Percentiles rank a stretch among this genome's conserved stretches.
Evolutionary conservation across 768 basidiomycete genomes (phyloP).

Genomic region (Infundibulicybe gibba): DNA sequence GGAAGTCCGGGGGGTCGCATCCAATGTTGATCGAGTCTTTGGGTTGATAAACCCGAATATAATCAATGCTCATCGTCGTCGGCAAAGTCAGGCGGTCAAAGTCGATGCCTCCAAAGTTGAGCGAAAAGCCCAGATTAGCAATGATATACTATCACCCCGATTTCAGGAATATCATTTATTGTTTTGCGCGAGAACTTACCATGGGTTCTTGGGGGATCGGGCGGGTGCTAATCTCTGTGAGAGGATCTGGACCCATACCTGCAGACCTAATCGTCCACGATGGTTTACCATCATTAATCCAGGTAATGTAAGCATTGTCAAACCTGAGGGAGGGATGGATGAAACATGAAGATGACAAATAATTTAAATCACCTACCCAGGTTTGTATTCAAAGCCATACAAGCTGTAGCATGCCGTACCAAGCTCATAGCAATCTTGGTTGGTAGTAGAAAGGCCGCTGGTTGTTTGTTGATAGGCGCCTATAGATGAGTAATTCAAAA

Average conservation of each 20-base stretch:
- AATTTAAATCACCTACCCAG: constrained; percentile 33
- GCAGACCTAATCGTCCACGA: constrained; percentile 50
- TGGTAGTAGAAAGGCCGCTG: constrained; percentile 58
- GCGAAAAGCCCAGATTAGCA: constrained; percentile 66
- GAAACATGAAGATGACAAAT: constrained; percentile 22
- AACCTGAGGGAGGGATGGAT: constrained; percentile 26
- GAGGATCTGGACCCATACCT: constrained; percentile 47
- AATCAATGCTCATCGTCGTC: constrained; percentile 71
- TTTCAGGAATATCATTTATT: constrained; percentile 16
- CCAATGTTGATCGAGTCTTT: constrained; percentile 48
- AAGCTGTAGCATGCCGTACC: constrained; percentile 24
- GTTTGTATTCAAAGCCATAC: constrained; percentile 47
- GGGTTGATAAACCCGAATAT: constrained; percentile 73
- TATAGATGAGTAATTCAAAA: constrained; percentile 8
- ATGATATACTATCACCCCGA: constrained; percentile 52
- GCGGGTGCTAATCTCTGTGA: constrained; percentile 51
- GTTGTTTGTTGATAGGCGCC: constrained; percentile 71
- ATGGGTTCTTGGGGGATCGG: constrained; percentile 70
- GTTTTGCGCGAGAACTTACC: constrained; percentile 30
- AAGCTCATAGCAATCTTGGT: constrained; percentile 63
- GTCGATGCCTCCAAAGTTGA: constrained; percentile 66
- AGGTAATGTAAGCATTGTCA: constrained; percentile 53
- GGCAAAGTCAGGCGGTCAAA: constrained; percentile 51
- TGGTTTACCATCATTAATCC: constrained; percentile 50
- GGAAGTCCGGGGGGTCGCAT: constrained; percentile 69